phyloP scores from a whole-genome alignment of 495 filamentous ascomycete species.

The Sordaria brevicollis region DNA sequence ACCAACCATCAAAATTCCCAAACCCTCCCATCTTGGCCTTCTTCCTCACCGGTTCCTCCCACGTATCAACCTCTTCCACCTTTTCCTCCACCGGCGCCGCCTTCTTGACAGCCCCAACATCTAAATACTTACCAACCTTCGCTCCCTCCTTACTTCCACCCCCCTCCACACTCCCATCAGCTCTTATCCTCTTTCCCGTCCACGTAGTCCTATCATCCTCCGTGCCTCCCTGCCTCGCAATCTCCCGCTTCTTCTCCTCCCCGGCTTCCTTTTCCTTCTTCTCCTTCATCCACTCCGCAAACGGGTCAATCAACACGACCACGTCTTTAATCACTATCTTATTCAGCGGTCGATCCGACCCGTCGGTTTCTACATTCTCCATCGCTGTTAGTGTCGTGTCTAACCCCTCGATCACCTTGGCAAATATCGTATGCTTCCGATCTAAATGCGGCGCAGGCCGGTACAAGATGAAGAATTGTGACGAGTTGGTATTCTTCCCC shows the following conservation, averaged over 20 bases:
- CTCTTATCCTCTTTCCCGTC: conserved; percentile 76
- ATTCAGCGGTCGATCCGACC: conserved; percentile 59
- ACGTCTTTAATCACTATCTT: conserved; percentile 73
- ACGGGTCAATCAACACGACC: conserved; percentile 85
- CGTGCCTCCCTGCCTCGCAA: conserved; percentile 40
- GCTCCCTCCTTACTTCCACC: conserved; percentile 21
- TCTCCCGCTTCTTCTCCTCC: conserved; percentile 43
- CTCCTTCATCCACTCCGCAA: conserved; percentile 78
- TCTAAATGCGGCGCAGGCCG: conserved; percentile 74
- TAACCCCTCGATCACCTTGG: conserved; percentile 62
- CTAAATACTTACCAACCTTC: conserved; percentile 75
- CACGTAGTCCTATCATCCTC: conserved; percentile 83
- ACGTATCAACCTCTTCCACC: conserved; percentile 40
- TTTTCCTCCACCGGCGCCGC: not conserved
- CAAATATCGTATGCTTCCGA: conserved; percentile 95
- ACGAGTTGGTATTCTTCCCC: conserved; percentile 91
- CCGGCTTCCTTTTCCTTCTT: conserved; percentile 40
- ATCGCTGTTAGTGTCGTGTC: conserved; percentile 57
- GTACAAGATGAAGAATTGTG: conserved; percentile 94
- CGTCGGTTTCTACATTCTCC: conserved; percentile 58
- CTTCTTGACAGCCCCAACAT: conserved; percentile 35
- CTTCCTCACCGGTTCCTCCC: conserved; percentile 64
- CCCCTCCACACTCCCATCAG: conserved; percentile 42
- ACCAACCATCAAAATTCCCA: conserved; percentile 89
- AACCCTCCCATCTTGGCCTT: conserved; percentile 78